Evolutionary conservation across 768 basidiomycete genomes (phyloP).

Genomic region (Collybia sp.): DNA sequence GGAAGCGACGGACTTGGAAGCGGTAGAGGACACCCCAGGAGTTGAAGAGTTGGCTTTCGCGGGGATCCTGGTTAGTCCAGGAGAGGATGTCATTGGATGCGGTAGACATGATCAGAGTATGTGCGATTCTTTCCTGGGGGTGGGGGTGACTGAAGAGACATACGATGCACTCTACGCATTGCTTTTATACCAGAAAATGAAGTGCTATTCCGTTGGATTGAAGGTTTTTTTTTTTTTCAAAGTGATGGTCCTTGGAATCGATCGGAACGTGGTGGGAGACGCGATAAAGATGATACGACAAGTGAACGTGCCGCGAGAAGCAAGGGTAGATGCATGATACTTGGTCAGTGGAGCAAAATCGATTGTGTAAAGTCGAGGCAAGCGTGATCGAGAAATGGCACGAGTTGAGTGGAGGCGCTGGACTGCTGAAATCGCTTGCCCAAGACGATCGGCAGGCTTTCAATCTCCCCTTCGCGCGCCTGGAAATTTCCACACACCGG

Average conservation of each 20-base stretch:
- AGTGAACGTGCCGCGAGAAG: slow-evolving; percentile 72
- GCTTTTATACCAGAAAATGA: slow-evolving; percentile 52
- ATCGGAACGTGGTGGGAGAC: slow-evolving; percentile 80
- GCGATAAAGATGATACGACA: slow-evolving; percentile 67
- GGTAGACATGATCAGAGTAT: slow-evolving; percentile 36
- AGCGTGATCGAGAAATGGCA: slow-evolving; percentile 65
- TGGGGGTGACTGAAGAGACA: slow-evolving; percentile 16
- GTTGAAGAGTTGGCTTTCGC: slow-evolving; percentile 80
- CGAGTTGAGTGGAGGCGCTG: slow-evolving; percentile 36
- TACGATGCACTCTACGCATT: slow-evolving; percentile 24
- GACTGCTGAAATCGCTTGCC: too few relatives aligned
- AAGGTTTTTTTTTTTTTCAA: slow-evolving; percentile 32
- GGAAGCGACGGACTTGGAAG: slow-evolving; percentile 54
- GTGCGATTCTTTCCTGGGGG: slow-evolving; percentile 13
- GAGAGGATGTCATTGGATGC: slow-evolving; percentile 68
- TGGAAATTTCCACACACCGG: slow-evolving; percentile 6
- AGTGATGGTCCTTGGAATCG: slow-evolving; percentile 52
- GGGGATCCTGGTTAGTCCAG: slow-evolving; percentile 85
- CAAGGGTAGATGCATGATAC: slow-evolving; percentile 42
- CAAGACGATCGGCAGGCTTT: slow-evolving; percentile 41
- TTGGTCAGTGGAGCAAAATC: slow-evolving; percentile 71
- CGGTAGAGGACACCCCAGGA: slow-evolving; percentile 78
- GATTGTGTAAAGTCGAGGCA: slow-evolving; percentile 53
- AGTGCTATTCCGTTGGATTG: slow-evolving; percentile 37
- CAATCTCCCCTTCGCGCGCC: slow-evolving; percentile 7